Conservation (phyloP, 495 filamentous ascomycete species). For the Hypoxylon lenormandii region DNA sequence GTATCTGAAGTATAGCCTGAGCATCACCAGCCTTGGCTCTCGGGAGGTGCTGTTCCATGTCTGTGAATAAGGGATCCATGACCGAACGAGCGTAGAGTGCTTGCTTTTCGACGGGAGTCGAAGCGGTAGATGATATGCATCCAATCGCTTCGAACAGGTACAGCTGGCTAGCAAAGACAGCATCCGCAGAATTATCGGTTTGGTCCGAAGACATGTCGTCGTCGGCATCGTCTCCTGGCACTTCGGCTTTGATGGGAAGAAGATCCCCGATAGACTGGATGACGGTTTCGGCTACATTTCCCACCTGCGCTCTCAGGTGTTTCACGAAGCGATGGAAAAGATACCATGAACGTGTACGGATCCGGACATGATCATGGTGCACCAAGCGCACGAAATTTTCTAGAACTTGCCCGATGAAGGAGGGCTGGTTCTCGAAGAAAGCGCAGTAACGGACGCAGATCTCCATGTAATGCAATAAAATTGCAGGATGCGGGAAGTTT, state of each 20-base stretch:
- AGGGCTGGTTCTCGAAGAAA: slow-evolving; percentile 88
- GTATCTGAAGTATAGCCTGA: slow-evolving; percentile 84
- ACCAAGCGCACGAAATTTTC: slow-evolving; percentile 91
- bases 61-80: slow-evolving; percentile 83
- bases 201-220: slow-evolving; percentile 95
- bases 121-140: slow-evolving; percentile 81
- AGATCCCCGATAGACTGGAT: slow-evolving; percentile 90
- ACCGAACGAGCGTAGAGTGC: slow-evolving; percentile 84
- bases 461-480: slow-evolving; percentile 97
- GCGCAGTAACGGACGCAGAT: slow-evolving; percentile 91
- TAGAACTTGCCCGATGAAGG: slow-evolving; percentile 83
- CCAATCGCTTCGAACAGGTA: slow-evolving; percentile 95
- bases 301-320: slow-evolving; percentile 81
- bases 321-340: slow-evolving; percentile 94
- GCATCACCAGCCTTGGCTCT: slow-evolving; percentile 82
- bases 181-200: slow-evolving; percentile 85
- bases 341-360: slow-evolving; percentile 94
- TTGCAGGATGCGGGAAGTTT: slow-evolving; percentile 86
- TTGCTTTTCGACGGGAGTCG: slow-evolving; percentile 82
- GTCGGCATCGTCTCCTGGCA: slow-evolving; percentile 78
- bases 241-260: slow-evolving; percentile 87
- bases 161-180: slow-evolving; percentile 88
- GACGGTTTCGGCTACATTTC: slow-evolving; percentile 87
- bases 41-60: slow-evolving; percentile 81
- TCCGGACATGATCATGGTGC: slow-evolving; percentile 84